Evolutionary conservation across 345 rosid species (phyloP), one percentile per base, ranked within the genome.

Genomic region (Brassica incana): DNA sequence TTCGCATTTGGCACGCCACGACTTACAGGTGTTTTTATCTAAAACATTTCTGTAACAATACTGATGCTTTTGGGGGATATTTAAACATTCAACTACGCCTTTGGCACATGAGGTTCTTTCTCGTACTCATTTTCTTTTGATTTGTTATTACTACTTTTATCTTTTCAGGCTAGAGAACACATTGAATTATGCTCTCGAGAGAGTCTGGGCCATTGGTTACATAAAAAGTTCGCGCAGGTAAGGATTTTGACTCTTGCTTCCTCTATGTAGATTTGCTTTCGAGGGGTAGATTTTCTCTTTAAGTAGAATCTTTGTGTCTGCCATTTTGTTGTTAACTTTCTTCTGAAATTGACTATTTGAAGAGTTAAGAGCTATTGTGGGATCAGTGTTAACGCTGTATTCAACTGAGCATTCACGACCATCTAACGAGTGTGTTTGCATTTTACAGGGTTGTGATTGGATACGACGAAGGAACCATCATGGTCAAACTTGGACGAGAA

Each of bases 401-500:
- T 48, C 15, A 12, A 4, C 54, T 48, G 54, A 48, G 54, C 6
- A 48, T 48, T 48, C 54, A 48, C 54, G 54, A 48, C 70, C 65
- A 77, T 62, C 40, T 38, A 63, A 33, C 58, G 65, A n/a, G 35
- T 71, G 71, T 71, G 32, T 15, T 77, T 77, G 43, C 50, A 77
- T 60, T 63, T 63, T 35, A 81, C 88, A 96, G 99, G 80, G 84
- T 96, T 80, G 98, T 92, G 76, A 92, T 96, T 72, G 99, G 99
- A 62, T 96, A 93, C 90, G 48, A 40, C 3, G 48, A 14, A 12
- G 70, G 48, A 40, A 69, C 69, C 65, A 77, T 61, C 38, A 62
- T 96, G 99, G 97, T 96, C 72, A 96, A 96, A 89, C 88, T 96
- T 67, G 99, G 99, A 64, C 90, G 95, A 56, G 99, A 96, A 85